Conservation (phyloP, 2,329 filamentous ascomycete species). For the Stagonosporopsis cucurbitacearum region DNA sequence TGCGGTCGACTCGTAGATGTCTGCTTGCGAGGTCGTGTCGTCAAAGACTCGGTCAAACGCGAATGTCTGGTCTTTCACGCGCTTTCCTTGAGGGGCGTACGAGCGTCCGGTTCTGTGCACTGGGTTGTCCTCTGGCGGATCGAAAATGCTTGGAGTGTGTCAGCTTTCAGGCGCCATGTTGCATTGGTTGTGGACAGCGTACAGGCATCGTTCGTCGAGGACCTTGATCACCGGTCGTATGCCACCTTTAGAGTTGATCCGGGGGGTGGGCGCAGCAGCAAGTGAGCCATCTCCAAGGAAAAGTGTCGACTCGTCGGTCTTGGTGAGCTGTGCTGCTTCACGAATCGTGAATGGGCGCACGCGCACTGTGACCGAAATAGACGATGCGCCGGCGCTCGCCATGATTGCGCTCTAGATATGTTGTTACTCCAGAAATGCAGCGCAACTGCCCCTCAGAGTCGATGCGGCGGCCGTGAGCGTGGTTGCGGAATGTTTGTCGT, state of each 20-base stretch:
- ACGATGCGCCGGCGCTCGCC: conserved; percentile 55
- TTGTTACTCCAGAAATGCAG: conserved; percentile 19
- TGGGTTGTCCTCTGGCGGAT: conserved; percentile 93
- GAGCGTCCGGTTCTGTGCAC: conserved; percentile 86
- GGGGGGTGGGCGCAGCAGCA: conserved; percentile 83
- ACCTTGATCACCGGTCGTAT: conserved; percentile 94
- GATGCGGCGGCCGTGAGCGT: conserved; percentile 23
- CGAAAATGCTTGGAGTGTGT: conserved; percentile 75
- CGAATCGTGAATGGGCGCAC: conserved; percentile 77
- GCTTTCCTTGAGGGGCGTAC: conserved; percentile 75
- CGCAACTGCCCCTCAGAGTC: conserved; percentile 20
- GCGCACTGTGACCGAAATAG: conserved; percentile 62
- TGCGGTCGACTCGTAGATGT: conserved; percentile 95
- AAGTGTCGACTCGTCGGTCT: conserved; percentile 80
- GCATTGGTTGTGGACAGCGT: conserved; percentile 47
- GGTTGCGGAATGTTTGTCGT: conserved; percentile 35
- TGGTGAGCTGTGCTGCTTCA: conserved; percentile 89
- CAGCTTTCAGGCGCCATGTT: conserved; percentile 20
- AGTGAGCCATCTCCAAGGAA: conserved; percentile 98
- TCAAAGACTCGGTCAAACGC: conserved; percentile 97
- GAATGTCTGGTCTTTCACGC: conserved; percentile 96
- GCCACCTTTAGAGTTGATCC: conserved; percentile 77
- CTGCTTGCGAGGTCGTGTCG: conserved; percentile 87
- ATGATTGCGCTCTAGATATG: conserved; percentile 33
- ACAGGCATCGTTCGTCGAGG: conserved; percentile 95